Percentiles rank a stretch among this genome's conserved stretches.
phyloP scores from a whole-genome alignment of 2,329 filamentous ascomycete genomes.

The Penicillium fuscoglaucum region DNA sequence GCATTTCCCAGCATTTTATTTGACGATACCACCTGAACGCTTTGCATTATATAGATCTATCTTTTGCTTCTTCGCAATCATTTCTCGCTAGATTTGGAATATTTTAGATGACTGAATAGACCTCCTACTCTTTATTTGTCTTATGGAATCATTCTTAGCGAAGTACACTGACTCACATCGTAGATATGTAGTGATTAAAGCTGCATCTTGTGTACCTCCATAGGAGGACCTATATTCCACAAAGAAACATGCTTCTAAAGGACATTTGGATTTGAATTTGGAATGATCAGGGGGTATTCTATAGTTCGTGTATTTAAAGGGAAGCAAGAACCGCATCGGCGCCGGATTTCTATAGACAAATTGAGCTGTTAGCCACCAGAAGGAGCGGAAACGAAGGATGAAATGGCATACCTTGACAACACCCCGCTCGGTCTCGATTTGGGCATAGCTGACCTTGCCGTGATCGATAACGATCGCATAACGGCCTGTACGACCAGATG shows the following conservation, averaged over 20 bases:
- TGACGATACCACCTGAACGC: constrained; percentile 1
- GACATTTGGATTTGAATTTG: neutral
- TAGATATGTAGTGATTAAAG: neutral
- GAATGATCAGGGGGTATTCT: neutral
- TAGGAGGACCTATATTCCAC: neutral
- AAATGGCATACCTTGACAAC: constrained; percentile 32
- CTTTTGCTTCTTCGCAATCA: neutral
- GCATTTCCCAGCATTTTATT: neutral
- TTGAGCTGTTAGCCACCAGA: neutral
- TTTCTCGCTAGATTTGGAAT: neutral
- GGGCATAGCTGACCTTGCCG: constrained; percentile 77
- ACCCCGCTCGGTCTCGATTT: constrained; percentile 60
- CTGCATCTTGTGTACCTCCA: neutral
- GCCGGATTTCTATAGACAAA: constrained; percentile 30
- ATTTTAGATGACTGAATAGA: neutral
- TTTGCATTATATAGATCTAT: constrained; percentile 6
- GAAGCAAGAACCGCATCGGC: constrained; percentile 38
- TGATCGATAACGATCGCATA: constrained; percentile 80
- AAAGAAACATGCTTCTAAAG: neutral
- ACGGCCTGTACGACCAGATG: constrained; percentile 65
- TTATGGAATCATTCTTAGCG: neutral
- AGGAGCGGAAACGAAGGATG: fast-evolving
- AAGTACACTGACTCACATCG: neutral
- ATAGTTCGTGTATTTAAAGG: constrained; percentile 19
- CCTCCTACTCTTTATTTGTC: neutral